Evolutionary conservation across 1,284 basidiomycete species (phyloP).

Genomic region (Leccinum ponderosum): DNA sequence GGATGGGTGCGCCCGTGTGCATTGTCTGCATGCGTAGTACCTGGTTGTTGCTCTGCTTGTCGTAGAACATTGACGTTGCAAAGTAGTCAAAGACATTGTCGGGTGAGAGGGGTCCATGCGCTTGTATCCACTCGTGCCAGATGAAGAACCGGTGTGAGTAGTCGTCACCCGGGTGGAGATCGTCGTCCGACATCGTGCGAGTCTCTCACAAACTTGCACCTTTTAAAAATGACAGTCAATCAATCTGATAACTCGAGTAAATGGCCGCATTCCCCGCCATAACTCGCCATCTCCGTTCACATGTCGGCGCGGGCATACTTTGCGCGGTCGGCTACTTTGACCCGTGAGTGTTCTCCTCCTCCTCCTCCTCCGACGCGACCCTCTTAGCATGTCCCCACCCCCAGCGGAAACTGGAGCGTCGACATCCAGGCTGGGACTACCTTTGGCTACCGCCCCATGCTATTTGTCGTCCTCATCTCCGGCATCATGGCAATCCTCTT

Average conservation of each 20-base stretch:
- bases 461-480: slow-evolving; percentile 85
- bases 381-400: neutral
- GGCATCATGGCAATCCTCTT: slow-evolving; percentile 83
- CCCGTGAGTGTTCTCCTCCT: slow-evolving; percentile 31
- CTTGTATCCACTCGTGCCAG: slow-evolving; percentile 83
- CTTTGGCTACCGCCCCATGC: slow-evolving; percentile 76
- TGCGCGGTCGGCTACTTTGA: slow-evolving; percentile 70
- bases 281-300: slow-evolving; percentile 49
- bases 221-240: neutral
- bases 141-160: slow-evolving; percentile 80
- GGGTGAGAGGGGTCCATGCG: slow-evolving; percentile 70
- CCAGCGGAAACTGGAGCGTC: slow-evolving; percentile 74
- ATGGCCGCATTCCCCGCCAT: neutral
- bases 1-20: slow-evolving; percentile 68
- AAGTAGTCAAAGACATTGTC: slow-evolving; percentile 88
- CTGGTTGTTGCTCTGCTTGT: slow-evolving; percentile 88
- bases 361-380: neutral
- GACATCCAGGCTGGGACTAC: slow-evolving; percentile 74
- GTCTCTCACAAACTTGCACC: neutral
- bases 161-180: slow-evolving; percentile 77
- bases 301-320: slow-evolving; percentile 57
- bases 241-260: neutral
- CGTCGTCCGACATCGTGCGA: slow-evolving; percentile 55
- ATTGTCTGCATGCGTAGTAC: slow-evolving; percentile 87
- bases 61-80: slow-evolving; percentile 84